A percentile compares a stretch with the other conserved stretches of the same genome.
Conservation (phyloP, 202 grass and related monocot species). For the Thinopyrum obtusiflorum region DNA sequence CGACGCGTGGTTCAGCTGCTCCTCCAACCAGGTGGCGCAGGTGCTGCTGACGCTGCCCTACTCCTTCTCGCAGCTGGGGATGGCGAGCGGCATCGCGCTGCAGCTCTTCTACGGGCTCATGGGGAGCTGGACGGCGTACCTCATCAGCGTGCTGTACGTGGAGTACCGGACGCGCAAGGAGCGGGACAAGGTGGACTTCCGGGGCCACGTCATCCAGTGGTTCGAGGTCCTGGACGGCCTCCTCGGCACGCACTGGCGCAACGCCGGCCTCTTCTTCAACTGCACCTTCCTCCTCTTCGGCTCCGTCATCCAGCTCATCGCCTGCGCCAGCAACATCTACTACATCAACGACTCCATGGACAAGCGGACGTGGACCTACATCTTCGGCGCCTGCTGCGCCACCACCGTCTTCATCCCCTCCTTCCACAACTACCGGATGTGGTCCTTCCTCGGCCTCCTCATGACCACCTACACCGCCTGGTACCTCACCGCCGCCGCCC, state of each 20-base stretch:
- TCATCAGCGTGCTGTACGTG: constrained; percentile 89
- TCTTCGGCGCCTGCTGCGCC: constrained; percentile 97
- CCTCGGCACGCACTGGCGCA: constrained; percentile 85
- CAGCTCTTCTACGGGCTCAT: constrained; percentile 91
- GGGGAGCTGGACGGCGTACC: constrained; percentile 95
- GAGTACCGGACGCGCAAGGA: constrained; percentile 91
- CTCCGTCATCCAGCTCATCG: constrained; percentile 98
- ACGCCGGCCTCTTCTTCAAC: constrained; percentile 87
- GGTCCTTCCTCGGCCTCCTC: constrained; percentile 91
- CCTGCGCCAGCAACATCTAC: constrained; percentile 97
- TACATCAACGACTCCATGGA: constrained; percentile 95
- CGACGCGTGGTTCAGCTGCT: constrained; percentile 97
- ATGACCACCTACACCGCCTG: constrained; percentile 93
- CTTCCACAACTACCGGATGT: constrained; percentile 94
- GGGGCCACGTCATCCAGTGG: constrained; percentile 99
- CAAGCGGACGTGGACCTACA: constrained; percentile 98
- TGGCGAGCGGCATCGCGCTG: constrained; percentile 67
- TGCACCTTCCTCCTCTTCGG: constrained; percentile 98
- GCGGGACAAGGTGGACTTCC: constrained; percentile 83
- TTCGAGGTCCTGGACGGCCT: constrained; percentile 94
- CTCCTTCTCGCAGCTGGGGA: constrained; percentile 95
- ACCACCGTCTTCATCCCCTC: constrained; percentile 96
- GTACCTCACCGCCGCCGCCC: constrained; percentile 80
- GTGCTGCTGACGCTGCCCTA: constrained; percentile 98
- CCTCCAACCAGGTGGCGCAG: constrained; percentile 98